Evolutionary conservation across 441 rosid genomes (phyloP).

Genomic region (Euphorbia schlechtendalii): DNA sequence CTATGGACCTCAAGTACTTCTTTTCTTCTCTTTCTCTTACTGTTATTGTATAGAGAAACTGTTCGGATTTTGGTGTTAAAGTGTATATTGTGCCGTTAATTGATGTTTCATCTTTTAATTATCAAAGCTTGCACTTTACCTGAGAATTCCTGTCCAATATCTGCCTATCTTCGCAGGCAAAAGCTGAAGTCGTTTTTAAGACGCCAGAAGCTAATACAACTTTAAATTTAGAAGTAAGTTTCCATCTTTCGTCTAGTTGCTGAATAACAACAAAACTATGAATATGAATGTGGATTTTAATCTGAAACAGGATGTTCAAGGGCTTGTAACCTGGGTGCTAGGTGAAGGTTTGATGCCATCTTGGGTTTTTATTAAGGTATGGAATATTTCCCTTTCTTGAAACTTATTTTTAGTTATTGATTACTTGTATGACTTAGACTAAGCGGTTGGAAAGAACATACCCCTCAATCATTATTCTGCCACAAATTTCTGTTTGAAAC

Average conservation of each 20-base stretch:
- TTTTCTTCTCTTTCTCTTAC: background rate
- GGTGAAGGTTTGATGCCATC: slow-evolving; percentile 90
- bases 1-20: slow-evolving; percentile 64
- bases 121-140: background rate
- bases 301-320: slow-evolving; percentile 74
- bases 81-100: background rate
- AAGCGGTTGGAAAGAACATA: background rate
- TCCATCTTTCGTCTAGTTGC: background rate
- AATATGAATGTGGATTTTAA: slow-evolving; percentile 10
- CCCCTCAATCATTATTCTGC: background rate
- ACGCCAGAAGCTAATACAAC: slow-evolving; percentile 49
- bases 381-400: background rate
- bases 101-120: background rate
- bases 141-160: background rate
- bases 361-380: slow-evolving; percentile 88
- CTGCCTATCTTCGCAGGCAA: slow-evolving; percentile 45
- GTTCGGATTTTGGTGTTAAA: background rate
- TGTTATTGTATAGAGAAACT: background rate
- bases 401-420: background rate
- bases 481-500: background rate
- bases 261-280: background rate
- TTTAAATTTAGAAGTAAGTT: slow-evolving; percentile 64
- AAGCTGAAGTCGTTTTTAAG: slow-evolving; percentile 70
- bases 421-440: background rate
- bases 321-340: slow-evolving; percentile 96